Evolutionary conservation across 768 basidiomycete species (phyloP).

Genomic region (Pilatotrama ljubarskyi): DNA sequence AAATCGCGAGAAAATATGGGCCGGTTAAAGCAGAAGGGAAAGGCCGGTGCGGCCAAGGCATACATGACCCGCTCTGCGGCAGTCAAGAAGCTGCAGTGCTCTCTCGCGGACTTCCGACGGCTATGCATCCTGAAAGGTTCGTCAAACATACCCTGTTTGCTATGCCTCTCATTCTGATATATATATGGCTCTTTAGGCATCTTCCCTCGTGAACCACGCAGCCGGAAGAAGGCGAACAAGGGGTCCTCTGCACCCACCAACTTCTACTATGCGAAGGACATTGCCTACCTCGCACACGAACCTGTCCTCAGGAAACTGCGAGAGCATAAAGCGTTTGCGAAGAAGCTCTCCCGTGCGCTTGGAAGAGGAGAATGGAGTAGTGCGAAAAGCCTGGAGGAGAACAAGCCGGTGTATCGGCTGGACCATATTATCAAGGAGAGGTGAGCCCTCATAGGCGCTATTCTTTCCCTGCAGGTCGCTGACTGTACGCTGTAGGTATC

Average conservation of each 20-base stretch:
- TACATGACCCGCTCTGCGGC: conserved; percentile 90
- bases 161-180: conserved; percentile 17
- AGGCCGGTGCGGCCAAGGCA: conserved; percentile 89
- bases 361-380: conserved; percentile 94
- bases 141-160: conserved; percentile 18
- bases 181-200: conserved; percentile 60
- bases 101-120: conserved; percentile 93
- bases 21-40: conserved; percentile 79
- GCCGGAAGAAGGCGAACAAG: conserved; percentile 93
- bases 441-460: conserved; percentile 43
- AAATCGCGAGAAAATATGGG: conserved; percentile 53
- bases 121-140: conserved; percentile 96
- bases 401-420: conserved; percentile 85
- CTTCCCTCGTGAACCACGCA: conserved; percentile 93
- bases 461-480: neutral
- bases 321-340: conserved; percentile 98
- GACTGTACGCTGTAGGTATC: conserved; percentile 61
- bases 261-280: conserved; percentile 98
- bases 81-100: conserved; percentile 94
- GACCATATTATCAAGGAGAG: conserved; percentile 99
- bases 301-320: conserved; percentile 90
- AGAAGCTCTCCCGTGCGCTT: conserved; percentile 90
- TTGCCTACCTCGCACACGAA: conserved; percentile 95
- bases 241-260: conserved; percentile 96
- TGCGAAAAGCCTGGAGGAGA: conserved; percentile 92